A percentile compares a stretch with the other conserved stretches of the same genome.
These are phyloP conservation scores for Malassezia pachydermatis DNA, from an alignment of 1,284 basidiomycete genomes.

Conservation along the genomic window DNA sequence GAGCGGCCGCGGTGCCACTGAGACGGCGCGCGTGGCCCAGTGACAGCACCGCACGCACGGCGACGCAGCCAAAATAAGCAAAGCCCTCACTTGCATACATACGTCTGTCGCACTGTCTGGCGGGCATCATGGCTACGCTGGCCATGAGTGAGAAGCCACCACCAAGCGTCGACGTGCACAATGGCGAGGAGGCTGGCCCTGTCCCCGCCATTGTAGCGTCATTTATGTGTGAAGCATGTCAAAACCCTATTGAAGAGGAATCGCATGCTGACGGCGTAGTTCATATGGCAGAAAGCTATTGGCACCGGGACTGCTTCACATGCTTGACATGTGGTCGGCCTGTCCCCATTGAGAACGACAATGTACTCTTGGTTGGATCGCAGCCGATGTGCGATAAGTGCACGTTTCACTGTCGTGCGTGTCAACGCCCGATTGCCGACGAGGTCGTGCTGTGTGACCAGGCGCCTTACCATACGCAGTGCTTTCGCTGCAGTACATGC, in stretches of 20 bases:
- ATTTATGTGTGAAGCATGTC: slow-evolving; percentile 10
- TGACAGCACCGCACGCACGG: too few species aligned
- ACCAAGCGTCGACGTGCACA: neutral
- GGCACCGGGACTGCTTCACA: slow-evolving; percentile 14
- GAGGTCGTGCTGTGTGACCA: slow-evolving; percentile 16
- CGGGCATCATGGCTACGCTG: too few species aligned
- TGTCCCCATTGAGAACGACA: slow-evolving; percentile 11
- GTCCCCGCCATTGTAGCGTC: too few species aligned
- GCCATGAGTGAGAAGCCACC: too few species aligned
- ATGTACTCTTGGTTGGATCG: slow-evolving; percentile 16
- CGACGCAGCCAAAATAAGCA: too few species aligned
- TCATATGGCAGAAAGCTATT: slow-evolving; percentile 13
- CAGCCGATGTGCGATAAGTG: slow-evolving; percentile 14
- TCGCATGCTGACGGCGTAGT: slow-evolving; percentile 7
- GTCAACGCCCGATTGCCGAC: slow-evolving; percentile 6
- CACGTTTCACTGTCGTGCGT: slow-evolving; percentile 10
- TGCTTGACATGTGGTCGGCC: slow-evolving; percentile 12
- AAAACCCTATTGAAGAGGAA: slow-evolving; percentile 1
- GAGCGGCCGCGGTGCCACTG: too few species aligned
- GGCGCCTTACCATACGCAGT: slow-evolving; percentile 15
- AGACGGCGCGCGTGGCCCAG: too few species aligned
- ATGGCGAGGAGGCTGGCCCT: too few species aligned
- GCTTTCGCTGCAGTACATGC: slow-evolving; percentile 10
- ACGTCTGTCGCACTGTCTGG: too few species aligned
- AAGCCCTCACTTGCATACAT: too few species aligned